Base-by-base conservation (phyloP, 306 rosid genomes). In the Leucaena leucocephala region DNA sequence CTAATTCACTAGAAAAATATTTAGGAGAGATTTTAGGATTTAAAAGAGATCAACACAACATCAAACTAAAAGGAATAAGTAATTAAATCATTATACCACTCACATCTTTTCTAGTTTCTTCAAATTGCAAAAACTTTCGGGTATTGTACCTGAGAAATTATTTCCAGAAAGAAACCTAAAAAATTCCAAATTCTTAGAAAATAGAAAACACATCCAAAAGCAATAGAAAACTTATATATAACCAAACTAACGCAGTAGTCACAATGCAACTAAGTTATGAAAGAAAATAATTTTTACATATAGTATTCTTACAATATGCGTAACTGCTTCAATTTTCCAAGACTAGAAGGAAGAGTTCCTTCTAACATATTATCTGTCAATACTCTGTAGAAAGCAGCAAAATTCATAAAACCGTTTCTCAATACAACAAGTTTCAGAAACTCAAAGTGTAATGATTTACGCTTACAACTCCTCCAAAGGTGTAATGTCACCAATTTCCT, bases 121-220 rank as follows among this genome's bases (percentile, higher is more conserved):
- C 68, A 94, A 77, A 13, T 88, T 77, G 74, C 85, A 72, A 54
- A 79, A 89, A 55, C 90, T 76, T 45, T 82, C 79, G 17, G 98
- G 98, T 84, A 94, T 88, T 58, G 70, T 15, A 49, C 90, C 97
- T 0, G 91, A 85, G 68, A 94, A 89, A 69, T 92, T 88, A 88
- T 94, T 94, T 17, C 84, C 83, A 50, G 83, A 67, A 71, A 94
- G 85, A 54, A 82, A 50, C 38, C 96, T 94, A 90, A 68, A 68
- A 76, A 54, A 80, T 68, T 73, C 1, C 16, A 12, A 46, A 46
- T 46, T 3, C 17, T 46, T 64, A 67, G 11, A 43, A 1, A 0
- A 48, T 3, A 71, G 71, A 78, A 36, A 7, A 55, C 8, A 5
- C 8, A 50, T 16, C 21, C 21, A 50, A 16, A 50, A 50, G 57